Conservation (phyloP, 2,329 filamentous ascomycete species). For the Ceratocystiopsis sp. region DNA sequence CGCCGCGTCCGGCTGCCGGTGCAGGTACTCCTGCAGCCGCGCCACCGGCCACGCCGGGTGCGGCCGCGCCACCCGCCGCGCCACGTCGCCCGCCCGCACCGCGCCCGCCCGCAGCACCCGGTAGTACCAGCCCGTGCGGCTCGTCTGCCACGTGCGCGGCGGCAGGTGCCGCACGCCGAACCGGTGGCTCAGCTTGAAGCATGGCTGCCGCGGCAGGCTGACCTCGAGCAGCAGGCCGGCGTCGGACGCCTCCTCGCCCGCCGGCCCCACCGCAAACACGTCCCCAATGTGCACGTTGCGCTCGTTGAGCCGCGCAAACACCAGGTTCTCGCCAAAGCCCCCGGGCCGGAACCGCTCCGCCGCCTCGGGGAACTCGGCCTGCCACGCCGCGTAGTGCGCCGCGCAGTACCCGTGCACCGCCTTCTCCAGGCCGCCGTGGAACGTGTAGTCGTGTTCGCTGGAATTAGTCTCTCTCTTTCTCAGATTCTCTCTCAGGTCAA, state of each 20-base stretch:
- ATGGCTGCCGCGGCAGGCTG: constrained; percentile 44
- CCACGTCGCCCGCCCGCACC: constrained; percentile 37
- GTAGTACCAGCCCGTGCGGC: constrained; percentile 50
- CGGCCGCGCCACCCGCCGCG: constrained; percentile 35
- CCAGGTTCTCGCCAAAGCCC: constrained; percentile 49
- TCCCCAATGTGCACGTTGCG: constrained; percentile 50
- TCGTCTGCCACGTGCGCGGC: constrained; percentile 34
- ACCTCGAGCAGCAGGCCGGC: constrained; percentile 36
- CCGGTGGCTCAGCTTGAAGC: constrained; percentile 52
- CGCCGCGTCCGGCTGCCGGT: constrained; percentile 32
- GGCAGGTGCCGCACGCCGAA: constrained; percentile 48
- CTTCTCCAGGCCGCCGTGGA: constrained; percentile 47
- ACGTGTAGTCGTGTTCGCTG: constrained; percentile 39
- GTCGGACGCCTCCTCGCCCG: constrained; percentile 7
- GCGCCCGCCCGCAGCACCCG: constrained; percentile 38
- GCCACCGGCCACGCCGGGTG: constrained; percentile 46
- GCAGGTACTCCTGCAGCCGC: constrained; percentile 44
- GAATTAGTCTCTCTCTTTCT: too few species aligned
- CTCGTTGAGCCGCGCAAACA: constrained; percentile 41
- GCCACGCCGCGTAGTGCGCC: constrained; percentile 40
- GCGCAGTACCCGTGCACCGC: constrained; percentile 44
- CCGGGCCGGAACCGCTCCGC: constrained; percentile 35
- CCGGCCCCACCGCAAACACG: constrained; percentile 30
- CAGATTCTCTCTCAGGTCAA: too few species aligned
- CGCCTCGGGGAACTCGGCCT: constrained; percentile 30